Conservation (phyloP, 306 rosid species). For the Cucurbita moschata region DNA sequence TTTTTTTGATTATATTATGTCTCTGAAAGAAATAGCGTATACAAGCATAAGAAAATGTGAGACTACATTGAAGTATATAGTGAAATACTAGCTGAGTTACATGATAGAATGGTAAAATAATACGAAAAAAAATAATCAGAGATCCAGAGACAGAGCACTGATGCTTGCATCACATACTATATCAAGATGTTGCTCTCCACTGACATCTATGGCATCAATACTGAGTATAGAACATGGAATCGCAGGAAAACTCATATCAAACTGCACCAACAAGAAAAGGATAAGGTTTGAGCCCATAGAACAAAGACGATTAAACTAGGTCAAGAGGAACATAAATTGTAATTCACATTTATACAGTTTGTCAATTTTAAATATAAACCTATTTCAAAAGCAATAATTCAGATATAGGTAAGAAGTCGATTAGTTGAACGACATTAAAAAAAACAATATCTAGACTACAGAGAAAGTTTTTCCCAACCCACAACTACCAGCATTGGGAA, state of each 20-base stretch:
- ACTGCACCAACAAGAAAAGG: conserved; percentile 41
- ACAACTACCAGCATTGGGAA: neutral
- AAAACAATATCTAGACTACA: neutral
- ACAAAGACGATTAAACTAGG: neutral
- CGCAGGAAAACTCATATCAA: conserved; percentile 82
- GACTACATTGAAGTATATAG: neutral
- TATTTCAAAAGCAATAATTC: neutral
- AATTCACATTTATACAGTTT: neutral
- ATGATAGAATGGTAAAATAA: neutral
- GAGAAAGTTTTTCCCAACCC: neutral
- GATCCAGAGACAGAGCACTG: neutral
- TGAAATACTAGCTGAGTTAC: neutral
- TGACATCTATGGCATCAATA: conserved; percentile 74
- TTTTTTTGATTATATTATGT: conserved; percentile 68
- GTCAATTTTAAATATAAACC: neutral
- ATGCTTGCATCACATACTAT: conserved; percentile 41
- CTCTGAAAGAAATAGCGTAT: conserved; percentile 35
- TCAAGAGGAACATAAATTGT: neutral
- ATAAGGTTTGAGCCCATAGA: neutral
- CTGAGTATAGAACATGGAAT: conserved; percentile 82
- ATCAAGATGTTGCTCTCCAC: conserved; percentile 87
- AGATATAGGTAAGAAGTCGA: neutral
- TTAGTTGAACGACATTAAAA: neutral
- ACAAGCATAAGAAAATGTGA: conserved; percentile 1
- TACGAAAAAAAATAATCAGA: neutral